phyloP scores from a whole-genome alignment of 108 stramenopile species.

The Licmophora abbreviata region DNA sequence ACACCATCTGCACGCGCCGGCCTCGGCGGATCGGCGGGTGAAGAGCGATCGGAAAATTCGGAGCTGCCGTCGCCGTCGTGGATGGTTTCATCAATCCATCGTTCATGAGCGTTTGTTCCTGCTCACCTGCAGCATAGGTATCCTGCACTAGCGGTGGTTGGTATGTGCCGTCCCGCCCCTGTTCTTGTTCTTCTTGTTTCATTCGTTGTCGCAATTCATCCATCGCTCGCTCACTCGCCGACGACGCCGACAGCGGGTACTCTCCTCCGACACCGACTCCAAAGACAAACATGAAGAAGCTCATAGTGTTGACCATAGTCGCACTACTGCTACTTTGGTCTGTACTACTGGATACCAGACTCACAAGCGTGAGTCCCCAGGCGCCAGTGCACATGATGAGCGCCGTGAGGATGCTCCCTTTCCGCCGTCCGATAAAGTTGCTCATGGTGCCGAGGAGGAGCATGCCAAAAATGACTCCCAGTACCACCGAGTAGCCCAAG shows the following conservation, averaged over 20 bases:
- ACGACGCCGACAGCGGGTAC: conserved; percentile 51
- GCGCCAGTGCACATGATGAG: conserved; percentile 37
- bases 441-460: conserved; percentile 37
- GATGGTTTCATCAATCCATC: not conserved
- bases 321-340: not conserved
- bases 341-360: conserved; percentile 5
- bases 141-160: too few relatives aligned
- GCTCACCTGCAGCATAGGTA: too few relatives aligned
- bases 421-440: conserved; percentile 41
- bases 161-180: not conserved
- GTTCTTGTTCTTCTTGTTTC: conserved; percentile 1
- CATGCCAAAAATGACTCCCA: conserved; percentile 66
- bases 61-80: too few relatives aligned
- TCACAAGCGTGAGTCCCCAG: conserved; percentile 15
- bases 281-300: conserved; percentile 38
- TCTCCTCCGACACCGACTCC: conserved; percentile 76
- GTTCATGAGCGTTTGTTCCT: not conserved
- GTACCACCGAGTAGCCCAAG: conserved; percentile 41
- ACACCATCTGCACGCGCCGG: conserved; percentile 50
- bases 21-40: too few relatives aligned
- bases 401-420: conserved; percentile 50
- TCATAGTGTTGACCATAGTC: conserved; percentile 29
- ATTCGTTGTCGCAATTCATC: conserved; percentile 9
- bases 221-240: conserved; percentile 56
- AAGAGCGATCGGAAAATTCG: too few relatives aligned